These are phyloP conservation scores for Erucastrum elatum DNA, from an alignment of 345 rosid genomes.

Conservation along the genomic window DNA sequence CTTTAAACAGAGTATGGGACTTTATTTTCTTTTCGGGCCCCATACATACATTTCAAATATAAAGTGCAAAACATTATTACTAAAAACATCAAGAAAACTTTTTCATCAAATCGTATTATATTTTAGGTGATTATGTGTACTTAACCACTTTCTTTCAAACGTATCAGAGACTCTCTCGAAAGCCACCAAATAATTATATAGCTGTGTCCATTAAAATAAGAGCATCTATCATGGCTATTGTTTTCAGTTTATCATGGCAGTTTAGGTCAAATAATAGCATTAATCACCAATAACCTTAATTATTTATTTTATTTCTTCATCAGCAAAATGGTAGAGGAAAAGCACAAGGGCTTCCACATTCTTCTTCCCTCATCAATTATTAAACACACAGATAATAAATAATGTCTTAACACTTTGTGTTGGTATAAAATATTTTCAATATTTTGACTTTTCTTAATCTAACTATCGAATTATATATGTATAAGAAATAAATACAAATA, in stretches of 20 bases:
- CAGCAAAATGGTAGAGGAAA: slow-evolving; percentile 1
- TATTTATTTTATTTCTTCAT: background rate
- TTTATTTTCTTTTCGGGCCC: slow-evolving; percentile 11
- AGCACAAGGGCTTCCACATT: slow-evolving; percentile 22
- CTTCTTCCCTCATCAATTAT: slow-evolving; percentile 34
- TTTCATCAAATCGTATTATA: background rate
- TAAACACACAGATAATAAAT: slow-evolving; percentile 3
- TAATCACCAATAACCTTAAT: slow-evolving; percentile 18
- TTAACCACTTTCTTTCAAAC: slow-evolving; percentile 36
- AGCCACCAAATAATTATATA: slow-evolving; percentile 21
- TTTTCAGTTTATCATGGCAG: slow-evolving; percentile 24
- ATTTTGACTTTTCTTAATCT: slow-evolving; percentile 36
- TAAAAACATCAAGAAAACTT: background rate
- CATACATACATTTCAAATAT: background rate
- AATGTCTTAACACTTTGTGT: slow-evolving; percentile 18
- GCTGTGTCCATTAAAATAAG: background rate
- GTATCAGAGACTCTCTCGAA: slow-evolving; percentile 27
- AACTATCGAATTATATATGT: background rate
- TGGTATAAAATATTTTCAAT: slow-evolving; percentile 21
- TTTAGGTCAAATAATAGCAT: slow-evolving; percentile 34
- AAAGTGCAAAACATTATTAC: background rate
- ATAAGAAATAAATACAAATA: background rate
- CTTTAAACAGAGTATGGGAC: slow-evolving; percentile 24
- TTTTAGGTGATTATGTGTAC: slow-evolving; percentile 30
- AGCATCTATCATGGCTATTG: slow-evolving; percentile 18